Base-by-base conservation (phyloP, 2,329 filamentous ascomycete species). In the Talaromyces sp. region DNA sequence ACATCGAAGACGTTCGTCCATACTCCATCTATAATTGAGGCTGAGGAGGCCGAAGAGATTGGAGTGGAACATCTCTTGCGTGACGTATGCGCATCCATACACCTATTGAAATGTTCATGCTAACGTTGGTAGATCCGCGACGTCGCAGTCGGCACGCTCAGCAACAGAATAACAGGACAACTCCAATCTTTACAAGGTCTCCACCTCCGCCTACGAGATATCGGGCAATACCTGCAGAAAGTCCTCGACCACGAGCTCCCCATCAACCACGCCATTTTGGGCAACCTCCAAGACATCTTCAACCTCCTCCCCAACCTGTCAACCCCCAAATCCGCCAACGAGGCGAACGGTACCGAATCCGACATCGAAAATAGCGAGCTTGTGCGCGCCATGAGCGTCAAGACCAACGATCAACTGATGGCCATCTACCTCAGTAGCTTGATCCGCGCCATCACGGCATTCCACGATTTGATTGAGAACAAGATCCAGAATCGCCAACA, bases 391-490 rank as follows among this genome's bases (percentile, higher is more conserved):
- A 96, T 99, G 92, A 96, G 92, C 79, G 87, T 96, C 81, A 99
- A 99, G 86, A 98, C 93, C 64, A 99, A 99, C 74, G 95, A 99
- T 77, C 95, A 99, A 81, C 86, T 99, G 67, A 97, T 99, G 91
- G 88, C 93, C 59, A 98, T 99, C 76, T 99, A 99, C 79, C 84
- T 99, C 61, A 96, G 91, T 80, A 96, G 91, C 81, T 81, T 98
- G 81, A 98, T 99, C 79, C 86, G 95, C 65, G 95, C 95, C 63
- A 99, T 99, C 73, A 98, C 95, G 12, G 95, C 95, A 7, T 99
- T 98, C 88, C 95, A 99, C 77, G 95, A 99, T 75, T 81, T 99
- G 69, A 99, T 99, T 69, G 95, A 99, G 82, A 99, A 99, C 83
- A 99, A 99, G 85, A 97, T 98, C 69, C 93, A 98, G 82, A 99